Conservation (phyloP, 2,329 filamentous ascomycete genomes). For the Trichophyton simii region DNA sequence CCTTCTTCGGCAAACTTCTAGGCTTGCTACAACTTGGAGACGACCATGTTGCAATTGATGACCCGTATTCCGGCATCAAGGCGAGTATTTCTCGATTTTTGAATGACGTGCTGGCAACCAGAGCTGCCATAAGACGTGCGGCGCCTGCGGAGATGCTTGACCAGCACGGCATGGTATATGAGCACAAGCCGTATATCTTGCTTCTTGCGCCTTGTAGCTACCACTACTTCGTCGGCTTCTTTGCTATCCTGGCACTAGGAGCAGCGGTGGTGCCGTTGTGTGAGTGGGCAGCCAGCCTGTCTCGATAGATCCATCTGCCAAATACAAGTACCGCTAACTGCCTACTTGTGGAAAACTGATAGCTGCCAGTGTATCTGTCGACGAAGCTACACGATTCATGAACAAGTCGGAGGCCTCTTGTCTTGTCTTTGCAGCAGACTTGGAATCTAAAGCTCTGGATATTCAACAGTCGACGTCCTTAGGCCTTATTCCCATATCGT, state of each 20-base stretch:
- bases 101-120: not conserved
- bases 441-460: not conserved
- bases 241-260: constrained; percentile 36
- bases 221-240: constrained; percentile 37
- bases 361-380: not conserved
- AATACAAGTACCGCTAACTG: not conserved
- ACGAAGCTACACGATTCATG: not conserved
- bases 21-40: not conserved
- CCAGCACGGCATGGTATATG: not conserved
- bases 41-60: not conserved
- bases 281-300: constrained; percentile 3
- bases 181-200: constrained; percentile 22
- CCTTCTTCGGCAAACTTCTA: not conserved
- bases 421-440: not conserved
- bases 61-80: not conserved
- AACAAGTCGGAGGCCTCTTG: not conserved
- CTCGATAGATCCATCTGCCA: not conserved
- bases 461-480: not conserved
- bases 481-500: not conserved
- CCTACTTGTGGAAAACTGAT: not conserved
- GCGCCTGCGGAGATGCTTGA: not conserved
- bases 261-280: constrained; percentile 36
- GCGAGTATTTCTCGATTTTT: not conserved
- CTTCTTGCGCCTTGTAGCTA: constrained; percentile 37
- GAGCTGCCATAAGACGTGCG: not conserved